A percentile compares a stretch with the other conserved stretches of the same genome.
Evolutionary conservation across 805 yeast species (phyloP).

Genomic region (Nakazawaea holstii): DNA sequence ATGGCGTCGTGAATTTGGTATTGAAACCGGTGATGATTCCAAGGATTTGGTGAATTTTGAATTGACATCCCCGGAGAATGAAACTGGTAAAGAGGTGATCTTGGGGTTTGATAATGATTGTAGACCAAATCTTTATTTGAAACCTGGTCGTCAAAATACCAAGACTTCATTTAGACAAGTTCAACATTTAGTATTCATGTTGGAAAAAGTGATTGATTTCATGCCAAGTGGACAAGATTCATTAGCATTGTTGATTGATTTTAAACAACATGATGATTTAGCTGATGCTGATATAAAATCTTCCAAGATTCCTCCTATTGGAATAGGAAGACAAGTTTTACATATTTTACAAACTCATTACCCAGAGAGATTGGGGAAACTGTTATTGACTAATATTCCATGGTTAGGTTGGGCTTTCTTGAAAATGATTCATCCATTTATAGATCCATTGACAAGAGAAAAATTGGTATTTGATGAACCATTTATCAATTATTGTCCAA

Average conservation of each 20-base stretch:
- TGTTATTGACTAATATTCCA: slow-evolving; percentile 88
- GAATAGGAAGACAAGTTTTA: slow-evolving; percentile 85
- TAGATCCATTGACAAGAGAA: slow-evolving; percentile 92
- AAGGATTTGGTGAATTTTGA: slow-evolving; percentile 42
- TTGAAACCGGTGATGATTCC: slow-evolving; percentile 37
- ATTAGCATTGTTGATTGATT: slow-evolving; percentile 84
- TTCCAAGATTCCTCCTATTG: slow-evolving; percentile 78
- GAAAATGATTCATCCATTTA: slow-evolving; percentile 89
- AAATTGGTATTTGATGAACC: slow-evolving; percentile 91
- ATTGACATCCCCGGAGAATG: slow-evolving; percentile 61
- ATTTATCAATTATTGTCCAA: slow-evolving; percentile 78
- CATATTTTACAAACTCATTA: slow-evolving; percentile 94
- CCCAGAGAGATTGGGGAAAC: slow-evolving; percentile 95
- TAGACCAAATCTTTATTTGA: slow-evolving; percentile 88
- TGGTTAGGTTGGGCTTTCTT: slow-evolving; percentile 91
- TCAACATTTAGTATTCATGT: slow-evolving; percentile 87
- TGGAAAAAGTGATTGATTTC: slow-evolving; percentile 87
- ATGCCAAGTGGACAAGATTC: slow-evolving; percentile 98
- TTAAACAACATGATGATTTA: slow-evolving; percentile 66
- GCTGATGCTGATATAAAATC: slow-evolving; percentile 34
- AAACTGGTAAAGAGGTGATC: slow-evolving; percentile 88
- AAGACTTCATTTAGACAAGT: slow-evolving; percentile 86
- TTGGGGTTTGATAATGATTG: slow-evolving; percentile 87
- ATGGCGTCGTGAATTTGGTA: slow-evolving; percentile 95
- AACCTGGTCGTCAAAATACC: slow-evolving; percentile 95